Evolutionary conservation across 331 rosid genomes (phyloP), one percentile per base, ranked within the genome.

Genomic region (Cucumis variabilis): DNA sequence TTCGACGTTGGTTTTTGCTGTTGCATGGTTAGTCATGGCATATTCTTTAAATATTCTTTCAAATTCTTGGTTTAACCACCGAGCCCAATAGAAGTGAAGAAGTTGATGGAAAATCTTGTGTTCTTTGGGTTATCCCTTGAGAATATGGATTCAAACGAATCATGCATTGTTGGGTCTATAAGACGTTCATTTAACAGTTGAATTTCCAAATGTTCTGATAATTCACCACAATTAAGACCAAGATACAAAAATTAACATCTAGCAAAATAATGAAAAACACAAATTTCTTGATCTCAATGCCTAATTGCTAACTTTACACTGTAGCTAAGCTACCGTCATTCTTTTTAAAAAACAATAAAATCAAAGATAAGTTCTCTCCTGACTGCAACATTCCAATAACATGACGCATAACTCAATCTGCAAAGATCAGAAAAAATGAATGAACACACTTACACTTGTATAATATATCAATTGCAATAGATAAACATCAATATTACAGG

Each of bases 371-470:
- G 99, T 95, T 92, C 98, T 92, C 91, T 95, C 99, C 93, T 97
- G 98, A 85, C 98, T 97, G 94, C 99, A 97, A 90, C 99, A 97
- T 91, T 97, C 98, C 94, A 95, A 88, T 89, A 97, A 94, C 98
- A 97, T 94, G 89, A 93, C 89, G 68, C 98, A 95, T 74, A 95
- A 62, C 88, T 95, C 98, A 97, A 97, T 97, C 98, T 97, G 93
- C 88, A 90, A 87, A 87, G 27, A 67, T 74, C 85, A 84, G 77
- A 53, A 44, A 86, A 86, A 84, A 82, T 17, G 55, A 25, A 63
- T 85, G 12, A 28, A 67, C 8, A 10, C 15, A 17, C 25, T 21
- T 50, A 23, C 55, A 63, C 17, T 81, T 16, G 71, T 58, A 60
- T 82, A 75, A 74, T 65, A 88, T 11, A 46, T 20, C 72, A 58